A percentile compares a stretch with the other conserved stretches of the same genome.
These are phyloP conservation scores for Cyclotella choctawhatcheeana DNA, from an alignment of 108 stramenopile species.

Conservation along the genomic window DNA sequence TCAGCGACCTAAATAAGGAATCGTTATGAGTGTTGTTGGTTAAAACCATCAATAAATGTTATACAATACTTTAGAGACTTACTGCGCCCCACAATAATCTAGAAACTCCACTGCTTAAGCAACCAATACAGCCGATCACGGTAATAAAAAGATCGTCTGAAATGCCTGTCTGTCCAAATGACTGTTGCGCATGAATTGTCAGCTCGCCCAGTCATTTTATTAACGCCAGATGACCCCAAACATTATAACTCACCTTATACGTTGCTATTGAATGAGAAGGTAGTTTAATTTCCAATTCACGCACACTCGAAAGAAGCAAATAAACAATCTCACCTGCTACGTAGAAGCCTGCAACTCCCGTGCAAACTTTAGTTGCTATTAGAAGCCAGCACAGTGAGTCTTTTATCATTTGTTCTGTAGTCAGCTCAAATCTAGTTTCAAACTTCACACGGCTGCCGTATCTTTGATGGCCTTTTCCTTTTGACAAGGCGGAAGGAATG, in stretches of 20 bases:
- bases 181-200: no score
- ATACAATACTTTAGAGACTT: not conserved
- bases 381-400: slow-evolving; percentile 53
- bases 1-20: slow-evolving; percentile 24
- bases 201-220: no score
- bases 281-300: not conserved
- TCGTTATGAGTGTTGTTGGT: not conserved
- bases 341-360: slow-evolving; percentile 48
- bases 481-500: slow-evolving; percentile 5
- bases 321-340: slow-evolving; percentile 19
- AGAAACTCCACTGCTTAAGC: slow-evolving; percentile 44
- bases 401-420: slow-evolving; percentile 48
- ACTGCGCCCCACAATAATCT: slow-evolving; percentile 37
- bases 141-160: slow-evolving; percentile 51
- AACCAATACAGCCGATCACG: slow-evolving; percentile 46
- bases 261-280: not conserved
- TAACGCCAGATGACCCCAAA: no score
- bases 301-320: not conserved
- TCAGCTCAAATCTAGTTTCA: slow-evolving; percentile 33
- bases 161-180: slow-evolving; percentile 34
- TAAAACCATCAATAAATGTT: not conserved
- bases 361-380: slow-evolving; percentile 33
- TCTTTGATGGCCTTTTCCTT: slow-evolving; percentile 41
- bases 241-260: no score
- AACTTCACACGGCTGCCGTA: slow-evolving; percentile 50